Evolutionary conservation across 495 filamentous ascomycete genomes (phyloP).

Genomic region (Evernia prunastri): DNA sequence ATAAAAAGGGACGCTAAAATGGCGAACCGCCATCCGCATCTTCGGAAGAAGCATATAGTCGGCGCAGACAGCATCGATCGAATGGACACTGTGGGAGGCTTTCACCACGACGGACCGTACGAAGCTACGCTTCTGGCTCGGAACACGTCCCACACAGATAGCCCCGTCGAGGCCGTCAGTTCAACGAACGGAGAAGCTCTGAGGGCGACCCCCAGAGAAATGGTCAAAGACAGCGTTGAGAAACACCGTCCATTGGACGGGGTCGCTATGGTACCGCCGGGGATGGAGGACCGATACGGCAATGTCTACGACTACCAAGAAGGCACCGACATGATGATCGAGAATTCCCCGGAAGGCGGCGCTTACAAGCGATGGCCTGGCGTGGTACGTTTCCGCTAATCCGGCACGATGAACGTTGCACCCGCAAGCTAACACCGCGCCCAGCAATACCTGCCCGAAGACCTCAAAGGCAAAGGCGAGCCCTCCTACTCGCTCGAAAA

Average conservation of each 20-base stretch:
- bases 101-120: constrained; percentile 91
- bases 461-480: constrained; percentile 76
- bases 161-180: constrained; percentile 70
- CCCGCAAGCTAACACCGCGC: not conserved
- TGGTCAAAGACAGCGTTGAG: constrained; percentile 65
- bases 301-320: constrained; percentile 74
- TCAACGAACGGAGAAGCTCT: constrained; percentile 71
- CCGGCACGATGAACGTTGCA: not conserved
- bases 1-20: constrained; percentile 50
- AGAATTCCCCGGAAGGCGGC: constrained; percentile 51
- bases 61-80: constrained; percentile 74
- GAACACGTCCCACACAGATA: constrained; percentile 56
- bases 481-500: constrained; percentile 64
- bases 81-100: constrained; percentile 60
- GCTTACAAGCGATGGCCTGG: constrained; percentile 61
- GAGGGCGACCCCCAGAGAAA: constrained; percentile 74
- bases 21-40: constrained; percentile 57
- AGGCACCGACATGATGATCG: constrained; percentile 75
- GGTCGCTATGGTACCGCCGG: constrained; percentile 67
- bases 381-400: constrained; percentile 40
- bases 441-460: constrained; percentile 61
- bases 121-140: constrained; percentile 72
- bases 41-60: constrained; percentile 56
- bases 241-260: constrained; percentile 82
- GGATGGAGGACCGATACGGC: constrained; percentile 58